Conservation (phyloP, 352 stramenopile species). For the Globisporangium takayamanum region DNA sequence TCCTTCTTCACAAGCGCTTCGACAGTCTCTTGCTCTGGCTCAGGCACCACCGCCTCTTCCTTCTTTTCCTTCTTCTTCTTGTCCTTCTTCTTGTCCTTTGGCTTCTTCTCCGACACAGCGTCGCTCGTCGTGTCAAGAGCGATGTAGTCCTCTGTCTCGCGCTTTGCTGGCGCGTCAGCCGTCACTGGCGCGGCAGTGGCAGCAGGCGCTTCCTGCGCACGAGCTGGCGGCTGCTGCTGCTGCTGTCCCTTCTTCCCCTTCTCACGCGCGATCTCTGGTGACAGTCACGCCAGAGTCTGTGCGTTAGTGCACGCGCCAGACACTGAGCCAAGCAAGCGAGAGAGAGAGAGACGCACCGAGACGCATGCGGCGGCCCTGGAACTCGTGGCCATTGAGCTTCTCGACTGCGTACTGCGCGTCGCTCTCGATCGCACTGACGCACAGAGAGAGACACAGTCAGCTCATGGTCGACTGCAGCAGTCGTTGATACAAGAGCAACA, state of each 20-base stretch:
- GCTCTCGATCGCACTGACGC: conserved; percentile 52
- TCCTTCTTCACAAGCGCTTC: conserved; percentile 19
- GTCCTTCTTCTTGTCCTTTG: conserved; percentile 11
- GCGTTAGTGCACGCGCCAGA: background rate
- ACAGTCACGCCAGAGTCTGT: background rate
- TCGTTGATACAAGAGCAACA: background rate
- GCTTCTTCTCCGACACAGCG: conserved; percentile 4
- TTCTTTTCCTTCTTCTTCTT: conserved; percentile 23
- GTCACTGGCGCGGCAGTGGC: background rate
- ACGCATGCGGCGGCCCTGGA: conserved; percentile 73
- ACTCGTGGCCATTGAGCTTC: conserved; percentile 69
- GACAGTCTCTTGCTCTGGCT: conserved; percentile 16
- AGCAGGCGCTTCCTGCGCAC: background rate
- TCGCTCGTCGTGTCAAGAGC: conserved; percentile 3
- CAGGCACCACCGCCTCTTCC: background rate
- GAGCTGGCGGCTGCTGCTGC: conserved; percentile 4
- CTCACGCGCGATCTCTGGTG: conserved; percentile 63
- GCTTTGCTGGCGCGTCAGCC: background rate
- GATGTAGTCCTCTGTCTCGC: conserved; percentile 14
- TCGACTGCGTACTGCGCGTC: conserved; percentile 67
- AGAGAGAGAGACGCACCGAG: conserved; percentile 39
- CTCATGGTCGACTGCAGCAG: background rate
- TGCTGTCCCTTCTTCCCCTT: conserved; percentile 39
- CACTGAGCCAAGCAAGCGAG: background rate
- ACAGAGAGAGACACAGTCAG: background rate